These are phyloP conservation scores for Haematococcus lacustris DNA, from an alignment of 139 green algal species.

Conservation along the genomic window DNA sequence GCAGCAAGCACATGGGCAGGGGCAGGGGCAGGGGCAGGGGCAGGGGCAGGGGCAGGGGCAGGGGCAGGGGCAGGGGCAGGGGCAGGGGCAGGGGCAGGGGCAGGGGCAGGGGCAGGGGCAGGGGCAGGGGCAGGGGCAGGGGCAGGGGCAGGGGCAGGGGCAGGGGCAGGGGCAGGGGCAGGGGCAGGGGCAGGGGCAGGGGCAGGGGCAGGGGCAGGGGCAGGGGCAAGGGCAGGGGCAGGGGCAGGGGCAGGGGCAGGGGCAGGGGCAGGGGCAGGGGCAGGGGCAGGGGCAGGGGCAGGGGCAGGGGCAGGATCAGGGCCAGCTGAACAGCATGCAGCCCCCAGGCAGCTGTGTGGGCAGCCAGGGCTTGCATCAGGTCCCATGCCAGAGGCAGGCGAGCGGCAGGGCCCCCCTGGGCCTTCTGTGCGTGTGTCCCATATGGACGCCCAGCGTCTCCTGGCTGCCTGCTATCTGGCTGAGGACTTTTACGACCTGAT, in stretches of 20 bases:
- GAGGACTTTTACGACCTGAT: constrained; percentile 59
- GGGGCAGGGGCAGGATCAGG: background rate
- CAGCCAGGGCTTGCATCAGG: no score
- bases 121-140: background rate
- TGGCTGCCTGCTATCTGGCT: constrained; percentile 35
- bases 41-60: background rate
- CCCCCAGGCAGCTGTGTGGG: no score
- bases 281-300: background rate
- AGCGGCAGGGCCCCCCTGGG: background rate
- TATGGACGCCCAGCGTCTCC: constrained; percentile 35
- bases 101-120: background rate
- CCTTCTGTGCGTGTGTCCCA: constrained; percentile 16
- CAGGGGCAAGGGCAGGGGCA: background rate
- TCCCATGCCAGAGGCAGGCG: background rate
- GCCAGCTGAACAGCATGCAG: no score
- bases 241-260: background rate
- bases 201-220: background rate
- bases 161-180: background rate
- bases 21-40: background rate
- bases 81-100: background rate
- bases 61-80: no score
- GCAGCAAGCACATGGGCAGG: background rate
- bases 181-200: background rate
- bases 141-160: background rate
- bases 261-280: background rate